Evolutionary conservation across 2,329 filamentous ascomycete species (phyloP), one percentile per base, ranked within the genome.

Genomic region (Pseudogymnoascus sp.): DNA sequence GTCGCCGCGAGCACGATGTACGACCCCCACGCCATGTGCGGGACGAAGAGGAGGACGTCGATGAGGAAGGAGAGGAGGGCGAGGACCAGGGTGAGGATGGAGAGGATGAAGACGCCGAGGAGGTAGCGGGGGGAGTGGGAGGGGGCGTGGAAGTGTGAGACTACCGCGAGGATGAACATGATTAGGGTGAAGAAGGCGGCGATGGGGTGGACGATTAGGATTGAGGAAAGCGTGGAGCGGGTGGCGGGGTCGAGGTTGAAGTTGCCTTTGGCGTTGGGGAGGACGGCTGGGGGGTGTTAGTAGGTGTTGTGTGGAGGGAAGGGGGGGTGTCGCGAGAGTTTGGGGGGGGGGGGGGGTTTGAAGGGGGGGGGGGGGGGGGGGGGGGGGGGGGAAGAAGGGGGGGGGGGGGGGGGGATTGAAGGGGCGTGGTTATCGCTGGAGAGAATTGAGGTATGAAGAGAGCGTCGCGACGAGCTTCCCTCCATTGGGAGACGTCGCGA

Each of bases 11-110:
- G 81, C 14, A 97, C 92, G 68, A 97, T 85, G 81, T 93, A 99
- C 65, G 92, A 92, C 67, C 92, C 94, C 91, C 92, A 97, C 72
- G 87, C 85, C 77, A 97, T 79, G 75, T 97, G 92, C 59, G 94
- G 94, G 14, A 97, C 90, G 73, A 99, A 99, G 21, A 99, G 81
- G 35, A 99, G 80, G 25, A 97, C 90, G 75, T 99, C 94, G 70
- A 97, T 87, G 25, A 99, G 79, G 77, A 97, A 97, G 23, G 92
- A 90, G 63, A 96, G 81, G 1, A 97, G 81, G 56, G 90, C 88
- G 67, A 94, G 83, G 31, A 97, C 78, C 56, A 97, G 86, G 7
- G 92, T 92, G 60, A 96, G 83, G 66, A 97, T 86, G 63, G 89
- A 88, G 69, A 97, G 83, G 67, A 97, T 92, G 67, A 97, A 87